phyloP scores from a whole-genome alignment of 371 early-diverging fungal genomes.

The Blastocladiella emersonii region DNA sequence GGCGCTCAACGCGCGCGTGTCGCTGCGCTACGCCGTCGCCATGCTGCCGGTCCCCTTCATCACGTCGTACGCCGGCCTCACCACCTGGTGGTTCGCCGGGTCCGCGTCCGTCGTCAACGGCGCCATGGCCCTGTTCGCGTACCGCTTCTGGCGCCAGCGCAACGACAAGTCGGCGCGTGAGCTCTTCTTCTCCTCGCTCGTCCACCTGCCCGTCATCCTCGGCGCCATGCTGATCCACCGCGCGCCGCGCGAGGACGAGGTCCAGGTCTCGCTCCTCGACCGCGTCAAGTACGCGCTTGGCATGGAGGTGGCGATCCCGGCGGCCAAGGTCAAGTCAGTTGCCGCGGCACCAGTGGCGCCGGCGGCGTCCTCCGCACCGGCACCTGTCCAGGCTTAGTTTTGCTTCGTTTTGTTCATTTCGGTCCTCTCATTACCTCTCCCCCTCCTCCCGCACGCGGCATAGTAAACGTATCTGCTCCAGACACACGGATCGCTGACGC shows the following conservation, averaged over 20 bases:
- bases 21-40: constrained; percentile 65
- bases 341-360: too few species aligned
- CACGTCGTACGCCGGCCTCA: constrained; percentile 56
- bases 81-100: constrained; percentile 61
- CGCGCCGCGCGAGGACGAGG: background rate
- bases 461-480: too few species aligned
- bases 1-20: constrained; percentile 69
- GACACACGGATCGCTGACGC: too few species aligned
- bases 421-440: too few species aligned
- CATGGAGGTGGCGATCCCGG: too few species aligned
- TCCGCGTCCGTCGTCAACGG: constrained; percentile 65
- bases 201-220: constrained; percentile 73
- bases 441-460: too few species aligned
- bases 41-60: constrained; percentile 64
- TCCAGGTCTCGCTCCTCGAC: background rate
- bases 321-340: too few species aligned
- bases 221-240: constrained; percentile 70
- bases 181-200: constrained; percentile 77
- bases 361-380: too few species aligned
- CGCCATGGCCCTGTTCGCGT: constrained; percentile 50
- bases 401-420: too few species aligned
- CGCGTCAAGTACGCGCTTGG: background rate
- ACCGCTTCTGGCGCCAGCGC: constrained; percentile 53
- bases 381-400: too few species aligned
- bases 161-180: constrained; percentile 68